Base-by-base conservation (phyloP, 371 early-diverging fungal species). In the Capniomyces stellatus region DNA sequence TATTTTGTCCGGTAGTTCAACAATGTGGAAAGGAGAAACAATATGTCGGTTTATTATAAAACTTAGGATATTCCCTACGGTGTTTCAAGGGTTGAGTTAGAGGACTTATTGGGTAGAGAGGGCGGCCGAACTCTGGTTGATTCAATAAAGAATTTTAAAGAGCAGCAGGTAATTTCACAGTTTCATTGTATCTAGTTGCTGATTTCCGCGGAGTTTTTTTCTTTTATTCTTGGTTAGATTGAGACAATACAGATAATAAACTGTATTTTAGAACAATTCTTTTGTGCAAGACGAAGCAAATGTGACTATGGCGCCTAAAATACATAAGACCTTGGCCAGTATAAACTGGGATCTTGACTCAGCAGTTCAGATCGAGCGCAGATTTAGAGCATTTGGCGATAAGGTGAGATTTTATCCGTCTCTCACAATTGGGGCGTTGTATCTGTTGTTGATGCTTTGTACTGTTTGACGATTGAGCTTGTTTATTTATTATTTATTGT, bases 301-400 rank as follows among this genome's bases (percentile, higher is more conserved):
- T 22, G 84, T 78, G 8, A 77, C 87, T 0, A 67, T 73, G n/a
- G 90, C 92, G 21, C 82, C 78, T 24, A 81, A 87, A 55, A 77
- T 86, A 18, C 61, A 66, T 13, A 78, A 78, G 41, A 66, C 70
- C 13, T 71, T 75, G 58, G 70, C 79, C 10, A 58, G 67, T 3
- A 63, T 89, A 10, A 60, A 75, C 29, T 92, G 86, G 80, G 49
- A 56, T 0, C 50, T 52, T 0, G 77, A 81, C 77, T 58, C 70
- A 0, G 79, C 81, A 0, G 71, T 74, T 43, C 60, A 79, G 10
- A 69, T 86, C 1, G 80, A 75, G 48, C 68, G 77, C 44, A 55
- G 81, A 22, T 68, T 79, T 61, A 72, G 88, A 23, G 89, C 90
- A 0, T 77, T 87, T 56, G 51, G 51, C 3, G 51, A 78, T 29